Evolutionary conservation across 1,139 yeast genomes (phyloP).

Genomic region (Yamadazyma sp.): DNA sequence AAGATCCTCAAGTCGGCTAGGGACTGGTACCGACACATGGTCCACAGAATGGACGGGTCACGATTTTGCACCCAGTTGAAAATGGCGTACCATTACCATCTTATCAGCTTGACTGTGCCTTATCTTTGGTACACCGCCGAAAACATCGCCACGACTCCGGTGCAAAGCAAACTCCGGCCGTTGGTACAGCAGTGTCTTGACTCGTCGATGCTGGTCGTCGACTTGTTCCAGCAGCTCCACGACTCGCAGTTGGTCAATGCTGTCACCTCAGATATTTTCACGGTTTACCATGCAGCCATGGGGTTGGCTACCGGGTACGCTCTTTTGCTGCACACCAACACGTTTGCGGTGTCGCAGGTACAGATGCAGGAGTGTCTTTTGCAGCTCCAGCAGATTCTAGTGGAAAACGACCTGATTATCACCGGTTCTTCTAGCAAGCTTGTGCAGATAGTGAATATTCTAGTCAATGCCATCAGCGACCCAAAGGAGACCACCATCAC

Average conservation of each 20-base stretch:
- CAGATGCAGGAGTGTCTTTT: background rate
- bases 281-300: slow-evolving; percentile 4
- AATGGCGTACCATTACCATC: slow-evolving; percentile 1
- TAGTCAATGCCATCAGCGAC: background rate
- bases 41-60: background rate
- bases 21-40: slow-evolving; percentile 1
- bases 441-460: background rate
- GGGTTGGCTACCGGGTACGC: slow-evolving; percentile 2
- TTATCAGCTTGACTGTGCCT: slow-evolving; percentile 3
- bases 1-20: background rate
- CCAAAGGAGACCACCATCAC: background rate
- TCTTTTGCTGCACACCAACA: background rate
- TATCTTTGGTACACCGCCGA: slow-evolving; percentile 2
- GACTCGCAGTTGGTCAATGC: background rate
- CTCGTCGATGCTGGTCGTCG: background rate
- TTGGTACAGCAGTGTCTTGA: background rate
- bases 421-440: background rate
- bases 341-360: background rate
- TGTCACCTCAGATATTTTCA: background rate
- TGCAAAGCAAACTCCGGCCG: background rate
- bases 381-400: background rate
- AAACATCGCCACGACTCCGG: background rate
- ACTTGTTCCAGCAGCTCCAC: background rate
- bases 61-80: background rate
- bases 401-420: background rate